Base-by-base conservation (phyloP, 805 yeast species). In the Spencermartinsiella europaea region DNA sequence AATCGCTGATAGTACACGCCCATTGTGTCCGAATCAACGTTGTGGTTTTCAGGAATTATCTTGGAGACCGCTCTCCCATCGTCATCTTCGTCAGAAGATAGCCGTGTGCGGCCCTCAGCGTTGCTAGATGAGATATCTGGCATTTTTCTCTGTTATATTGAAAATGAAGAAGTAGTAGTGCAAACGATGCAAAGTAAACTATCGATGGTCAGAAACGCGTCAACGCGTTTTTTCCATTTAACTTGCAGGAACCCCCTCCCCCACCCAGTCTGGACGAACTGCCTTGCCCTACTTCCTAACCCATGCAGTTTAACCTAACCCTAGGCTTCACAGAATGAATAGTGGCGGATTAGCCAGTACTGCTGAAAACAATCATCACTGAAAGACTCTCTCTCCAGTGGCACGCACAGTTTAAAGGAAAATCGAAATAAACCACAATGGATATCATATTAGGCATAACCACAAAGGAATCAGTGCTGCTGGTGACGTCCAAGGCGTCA, bases 401-500 rank as follows among this genome's bases (percentile, higher is more conserved):
- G 25, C 8, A 19, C 40, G n/a, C n/a, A n/a, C n/a, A n/a, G n/a
- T n/a, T n/a, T n/a, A n/a, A n/a, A n/a, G n/a, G n/a, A n/a, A n/a
- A n/a, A n/a, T n/a, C n/a, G n/a, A n/a, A n/a, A 25, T 7, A 25
- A 25, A 12, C 7, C 7, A 25, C 31, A 25, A 93, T 93, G 98
- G 99, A 91, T 72, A 81, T 91, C 59, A 72, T 91, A 46, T 72
- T 91, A 58, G 98, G 98, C 48, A 83, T 91, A 58, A 83, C 77
- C 60, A 84, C 89, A 28, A 71, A 79, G 59, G 95, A 88, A 60
- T 76, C 81, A 51, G 95, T 91, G 38, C 75, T 93, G 50, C 68
- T 91, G 47, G 96, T 96, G 61, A 86, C 98, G n/a, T 89, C 97
- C 8, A 87, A 84, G 65, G 96, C 97, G 3, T 86, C 83, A 48